Evolutionary conservation across 108 stramenopile species (phyloP).

Genomic region (Hondaea fermentalgiana): DNA sequence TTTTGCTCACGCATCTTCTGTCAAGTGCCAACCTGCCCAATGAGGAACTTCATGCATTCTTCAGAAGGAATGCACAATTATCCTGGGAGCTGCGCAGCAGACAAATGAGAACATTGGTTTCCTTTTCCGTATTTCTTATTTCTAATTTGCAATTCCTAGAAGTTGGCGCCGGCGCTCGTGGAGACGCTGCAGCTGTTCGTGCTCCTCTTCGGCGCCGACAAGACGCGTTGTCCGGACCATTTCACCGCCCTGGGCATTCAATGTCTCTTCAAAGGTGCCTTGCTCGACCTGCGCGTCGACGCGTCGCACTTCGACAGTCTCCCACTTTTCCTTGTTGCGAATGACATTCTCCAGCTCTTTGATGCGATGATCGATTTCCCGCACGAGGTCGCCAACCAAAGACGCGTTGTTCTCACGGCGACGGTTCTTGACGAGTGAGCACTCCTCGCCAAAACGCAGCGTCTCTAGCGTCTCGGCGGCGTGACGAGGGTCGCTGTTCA

Average conservation of each 20-base stretch:
- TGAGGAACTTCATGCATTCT: no score
- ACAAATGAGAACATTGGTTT: no score
- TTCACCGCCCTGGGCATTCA: background rate
- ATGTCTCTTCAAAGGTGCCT: conserved; percentile 22
- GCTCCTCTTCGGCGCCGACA: conserved; percentile 27
- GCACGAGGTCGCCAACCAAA: conserved; percentile 8
- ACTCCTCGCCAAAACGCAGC: conserved; percentile 54
- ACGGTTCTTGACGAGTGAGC: conserved; percentile 30
- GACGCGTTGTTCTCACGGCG: conserved; percentile 23
- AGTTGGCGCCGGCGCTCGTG: conserved; percentile 9
- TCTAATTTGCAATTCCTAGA: background rate
- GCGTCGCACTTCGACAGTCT: conserved; percentile 16
- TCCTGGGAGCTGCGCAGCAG: no score
- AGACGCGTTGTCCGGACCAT: background rate
- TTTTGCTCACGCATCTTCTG: no score
- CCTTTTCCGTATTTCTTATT: no score
- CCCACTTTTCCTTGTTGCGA: conserved; percentile 25
- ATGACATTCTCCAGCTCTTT: conserved; percentile 10
- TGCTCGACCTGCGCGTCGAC: conserved; percentile 23
- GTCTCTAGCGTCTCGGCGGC: conserved; percentile 48
- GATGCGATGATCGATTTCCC: conserved; percentile 12
- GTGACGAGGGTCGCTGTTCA: conserved; percentile 45
- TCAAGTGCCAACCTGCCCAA: no score
- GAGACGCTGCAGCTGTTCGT: background rate
- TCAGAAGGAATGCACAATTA: no score